Base-by-base conservation (phyloP, 1,284 basidiomycete genomes). In the Sanghuangporus weigelae region DNA sequence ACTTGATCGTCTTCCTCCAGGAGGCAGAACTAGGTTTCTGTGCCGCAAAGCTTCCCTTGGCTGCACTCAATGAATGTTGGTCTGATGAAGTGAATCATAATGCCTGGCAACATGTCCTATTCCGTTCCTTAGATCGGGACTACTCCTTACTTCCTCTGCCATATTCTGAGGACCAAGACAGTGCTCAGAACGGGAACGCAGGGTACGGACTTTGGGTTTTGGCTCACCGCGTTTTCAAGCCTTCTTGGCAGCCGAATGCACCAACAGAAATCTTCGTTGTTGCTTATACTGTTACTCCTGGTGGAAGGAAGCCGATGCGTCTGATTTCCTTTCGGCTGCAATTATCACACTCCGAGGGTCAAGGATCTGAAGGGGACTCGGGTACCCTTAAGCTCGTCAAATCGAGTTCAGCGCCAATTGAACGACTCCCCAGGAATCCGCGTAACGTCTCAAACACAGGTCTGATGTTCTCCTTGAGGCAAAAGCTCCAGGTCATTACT, bases 391-490 rank as follows among this genome's bases (percentile, higher is more conserved):
- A 6, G 19, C 53, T 54, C 53, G 53, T 54, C 16, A 54, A 39
- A 35, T 54, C 53, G 31, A 54, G 31, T 35, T 54, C 23, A 36
- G 53, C 53, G 10, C 50, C 50, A 12, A 54, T 54, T 12, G 35
- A 8, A 36, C 53, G 53, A 42, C 56, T 57, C 7, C 59, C 59
- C 11, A 36, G 59, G 49, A 60, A 60, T 44, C 46, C 59, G 31
- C 59, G 59, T 11, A 54, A 26, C n/a, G 19, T 60, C 35, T 51
- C 59, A 11, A 60, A 60, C 35, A 39, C 59, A 11, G 59, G 49
- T 0, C 31, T 40, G n/a, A 60, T 60, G 59, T 51, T 54, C 49
- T 38, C 49, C 8, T 14, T 60, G 19, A 31, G 59, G 16, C 46
- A 54, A 16, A 35, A 53, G 8, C 39, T 60, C 31, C 36, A 40